Evolutionary conservation across 371 early-diverging fungal genomes (phyloP), one percentile per base, ranked within the genome.

Genomic region (Nematocida sp.): DNA sequence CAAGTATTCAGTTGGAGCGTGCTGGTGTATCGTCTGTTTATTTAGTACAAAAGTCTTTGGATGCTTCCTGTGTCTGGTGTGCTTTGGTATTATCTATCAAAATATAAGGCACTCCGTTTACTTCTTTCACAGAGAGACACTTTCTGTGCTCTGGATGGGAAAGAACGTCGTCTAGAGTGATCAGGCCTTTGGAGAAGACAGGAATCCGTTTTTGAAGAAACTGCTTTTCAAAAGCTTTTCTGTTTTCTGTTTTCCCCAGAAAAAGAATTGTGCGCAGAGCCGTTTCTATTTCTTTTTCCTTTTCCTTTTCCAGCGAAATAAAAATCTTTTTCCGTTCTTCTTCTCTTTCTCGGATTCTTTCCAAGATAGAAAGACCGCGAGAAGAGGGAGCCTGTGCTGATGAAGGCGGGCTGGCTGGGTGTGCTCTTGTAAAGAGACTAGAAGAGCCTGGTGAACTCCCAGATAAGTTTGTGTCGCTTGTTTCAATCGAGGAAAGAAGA

Each of bases 331-430:
- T 77, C 48, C 83, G 76, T 50, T 53, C 15, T 55, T 40, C 41
- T 64, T 80, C 83, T 66, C 66, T 82, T 51, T 80, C 67, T 74
- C 58, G 77, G 32, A 82, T 77, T 58, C 80, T 64, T n/a, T 80
- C 78, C 19, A 80, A 36, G 45, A 82, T 79, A 45, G 56, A 75
- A 15, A 63, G 76, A 19, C 23, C 80, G 40, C 36, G 36, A 7
- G 63, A 38, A 4, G 19, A 31, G 51, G 43, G 13, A 11, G 43
- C 13, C 43, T 41, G 11, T 41, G 43, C 43, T 13, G 11, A 41
- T 41, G 43, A 13, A 13, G n/a, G 43, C 51, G 15, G 7, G 27
- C 8, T 34, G 38, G 29, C 7, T 27, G 7, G 32, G 57, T 7
- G 23, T 8, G 57, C 19, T 41, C 15, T n/a, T n/a, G n/a, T n/a